Evolutionary conservation across 257 asterid genomes (phyloP).

Genomic region (Fraxinus excelsior): DNA sequence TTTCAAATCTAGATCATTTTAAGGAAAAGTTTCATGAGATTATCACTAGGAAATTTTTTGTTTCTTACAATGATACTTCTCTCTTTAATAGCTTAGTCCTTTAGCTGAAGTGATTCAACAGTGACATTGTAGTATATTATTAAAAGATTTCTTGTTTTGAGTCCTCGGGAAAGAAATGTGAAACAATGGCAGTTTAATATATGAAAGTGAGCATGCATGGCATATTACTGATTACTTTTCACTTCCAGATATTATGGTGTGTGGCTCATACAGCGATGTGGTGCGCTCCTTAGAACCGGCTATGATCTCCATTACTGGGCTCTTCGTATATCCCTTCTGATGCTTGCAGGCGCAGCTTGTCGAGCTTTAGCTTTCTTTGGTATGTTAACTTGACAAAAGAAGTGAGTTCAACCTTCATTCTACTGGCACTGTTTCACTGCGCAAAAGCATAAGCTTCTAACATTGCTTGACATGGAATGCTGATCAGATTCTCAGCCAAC

Average conservation of each 20-base stretch:
- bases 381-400: conserved; percentile 45
- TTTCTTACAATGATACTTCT: too few relatives aligned
- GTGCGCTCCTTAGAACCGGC: conserved; percentile 44
- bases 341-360: conserved; percentile 49
- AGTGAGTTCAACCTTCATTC: conserved; percentile 24
- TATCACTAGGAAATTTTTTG: background rate
- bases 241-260: conserved; percentile 56
- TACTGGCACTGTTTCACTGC: background rate
- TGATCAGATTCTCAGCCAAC: background rate
- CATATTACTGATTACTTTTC: background rate
- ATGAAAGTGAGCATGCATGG: background rate
- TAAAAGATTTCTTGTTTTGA: background rate
- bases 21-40: background rate
- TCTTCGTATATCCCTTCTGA: conserved; percentile 48
- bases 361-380: conserved; percentile 56
- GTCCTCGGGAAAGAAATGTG: background rate
- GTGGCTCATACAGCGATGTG: conserved; percentile 66
- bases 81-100: background rate
- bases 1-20: background rate
- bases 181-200: background rate
- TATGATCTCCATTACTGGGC: conserved; percentile 49
- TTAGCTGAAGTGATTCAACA: background rate
- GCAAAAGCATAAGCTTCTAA: conserved; percentile 6
- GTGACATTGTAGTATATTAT: background rate
- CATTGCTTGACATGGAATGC: conserved; percentile 2